phyloP scores from a whole-genome alignment of 2,329 filamentous ascomycete genomes.

The Pseudogymnoascus sp. region DNA sequence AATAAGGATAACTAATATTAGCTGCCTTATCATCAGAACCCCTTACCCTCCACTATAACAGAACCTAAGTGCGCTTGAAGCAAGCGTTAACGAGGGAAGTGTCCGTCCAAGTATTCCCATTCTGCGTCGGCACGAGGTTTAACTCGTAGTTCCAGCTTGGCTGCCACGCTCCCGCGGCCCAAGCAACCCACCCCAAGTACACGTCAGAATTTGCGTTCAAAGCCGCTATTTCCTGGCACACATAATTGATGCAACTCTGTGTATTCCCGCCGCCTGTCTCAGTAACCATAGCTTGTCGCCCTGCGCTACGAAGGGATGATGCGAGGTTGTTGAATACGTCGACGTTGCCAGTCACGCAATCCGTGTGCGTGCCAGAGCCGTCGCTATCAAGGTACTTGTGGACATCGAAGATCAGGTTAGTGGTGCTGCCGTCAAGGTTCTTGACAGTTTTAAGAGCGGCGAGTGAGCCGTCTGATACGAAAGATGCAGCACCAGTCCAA shows the following conservation, averaged over 20 bases:
- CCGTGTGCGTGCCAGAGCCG: constrained; percentile 46
- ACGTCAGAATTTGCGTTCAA: constrained; percentile 23
- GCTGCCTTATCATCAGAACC: no score
- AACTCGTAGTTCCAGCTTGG: no score
- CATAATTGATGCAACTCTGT: constrained; percentile 29
- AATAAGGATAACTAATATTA: no score
- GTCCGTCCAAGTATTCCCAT: no score
- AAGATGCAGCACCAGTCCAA: constrained; percentile 46
- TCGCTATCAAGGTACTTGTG: constrained; percentile 57
- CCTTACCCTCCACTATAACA: no score
- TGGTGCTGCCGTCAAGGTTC: constrained; percentile 53
- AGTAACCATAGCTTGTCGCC: constrained; percentile 44
- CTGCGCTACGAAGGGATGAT: constrained; percentile 17
- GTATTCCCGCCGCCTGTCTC: constrained; percentile 43
- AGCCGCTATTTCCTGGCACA: constrained; percentile 31
- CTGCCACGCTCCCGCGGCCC: no score
- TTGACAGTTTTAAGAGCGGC: constrained; percentile 47
- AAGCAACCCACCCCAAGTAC: not conserved
- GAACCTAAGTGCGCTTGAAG: no score
- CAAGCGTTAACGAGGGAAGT: no score
- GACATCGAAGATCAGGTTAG: constrained; percentile 52
- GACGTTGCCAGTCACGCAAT: constrained; percentile 50
- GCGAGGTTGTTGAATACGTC: constrained; percentile 34
- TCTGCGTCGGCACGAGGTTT: no score
- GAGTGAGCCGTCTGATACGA: constrained; percentile 45